phyloP scores from a whole-genome alignment of 2,329 filamentous ascomycete species.

The Colletotrichum lupini region DNA sequence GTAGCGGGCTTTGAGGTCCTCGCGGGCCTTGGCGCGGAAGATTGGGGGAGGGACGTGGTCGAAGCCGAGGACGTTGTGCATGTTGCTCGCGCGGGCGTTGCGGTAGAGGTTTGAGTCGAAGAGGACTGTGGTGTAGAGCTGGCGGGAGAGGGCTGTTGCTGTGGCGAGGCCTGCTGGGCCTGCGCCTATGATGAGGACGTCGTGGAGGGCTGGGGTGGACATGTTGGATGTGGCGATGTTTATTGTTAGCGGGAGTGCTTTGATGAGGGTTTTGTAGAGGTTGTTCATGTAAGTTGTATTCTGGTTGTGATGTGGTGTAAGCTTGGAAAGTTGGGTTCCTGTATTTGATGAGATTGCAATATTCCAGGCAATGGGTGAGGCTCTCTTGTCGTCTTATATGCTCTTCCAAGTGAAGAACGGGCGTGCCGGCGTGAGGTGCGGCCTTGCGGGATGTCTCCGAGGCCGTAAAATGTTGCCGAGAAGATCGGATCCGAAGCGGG shows the following conservation, averaged over 20 bases:
- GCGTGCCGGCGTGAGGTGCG: background rate
- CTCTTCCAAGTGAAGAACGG: background rate
- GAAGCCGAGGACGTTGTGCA: constrained; percentile 57
- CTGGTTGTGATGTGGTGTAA: background rate
- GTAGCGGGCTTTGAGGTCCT: constrained; percentile 49
- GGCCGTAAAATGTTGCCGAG: constrained; percentile 4
- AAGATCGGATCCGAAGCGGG: constrained; percentile 7
- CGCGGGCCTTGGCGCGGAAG: constrained; percentile 47
- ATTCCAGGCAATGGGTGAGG: too few species aligned
- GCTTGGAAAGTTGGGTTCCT: background rate
- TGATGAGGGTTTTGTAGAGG: background rate
- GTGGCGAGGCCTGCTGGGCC: constrained; percentile 63
- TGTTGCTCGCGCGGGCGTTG: constrained; percentile 57
- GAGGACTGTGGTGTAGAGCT: constrained; percentile 58
- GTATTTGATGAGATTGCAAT: too few species aligned
- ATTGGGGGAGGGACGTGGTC: constrained; percentile 50
- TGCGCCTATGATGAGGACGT: constrained; percentile 64
- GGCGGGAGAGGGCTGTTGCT: constrained; percentile 59
- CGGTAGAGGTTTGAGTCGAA: constrained; percentile 63
- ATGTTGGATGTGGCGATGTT: background rate
- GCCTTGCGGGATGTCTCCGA: constrained; percentile 2
- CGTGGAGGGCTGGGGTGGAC: constrained; percentile 46
- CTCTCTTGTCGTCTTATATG: too few species aligned
- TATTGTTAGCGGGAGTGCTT: background rate
- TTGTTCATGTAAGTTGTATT: constrained; percentile 3